Conservation (phyloP, 176 grass and related monocot species). For the Olyra latifolia region DNA sequence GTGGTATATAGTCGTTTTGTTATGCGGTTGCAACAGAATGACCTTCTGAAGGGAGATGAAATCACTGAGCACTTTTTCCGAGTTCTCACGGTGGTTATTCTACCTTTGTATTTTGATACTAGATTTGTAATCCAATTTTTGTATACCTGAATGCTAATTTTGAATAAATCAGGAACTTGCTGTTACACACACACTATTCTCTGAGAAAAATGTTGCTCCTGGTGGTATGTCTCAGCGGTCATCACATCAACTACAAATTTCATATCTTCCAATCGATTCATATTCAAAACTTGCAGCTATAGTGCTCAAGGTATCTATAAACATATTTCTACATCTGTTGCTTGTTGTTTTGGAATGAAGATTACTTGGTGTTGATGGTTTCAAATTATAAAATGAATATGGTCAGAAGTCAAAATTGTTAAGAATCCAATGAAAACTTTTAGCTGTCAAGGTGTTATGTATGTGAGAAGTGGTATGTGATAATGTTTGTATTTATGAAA, state of each 20-base stretch:
- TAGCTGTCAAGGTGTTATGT: background rate
- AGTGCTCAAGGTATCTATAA: constrained; percentile 68
- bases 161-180: constrained; percentile 60
- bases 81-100: constrained; percentile 51
- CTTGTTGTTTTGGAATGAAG: background rate
- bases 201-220: constrained; percentile 49
- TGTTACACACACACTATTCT: constrained; percentile 55
- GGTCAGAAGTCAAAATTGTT: background rate
- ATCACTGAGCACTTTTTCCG: constrained; percentile 76
- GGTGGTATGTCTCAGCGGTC: constrained; percentile 49
- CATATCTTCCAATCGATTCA: constrained; percentile 79
- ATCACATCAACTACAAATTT: constrained; percentile 40
- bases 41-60: constrained; percentile 78
- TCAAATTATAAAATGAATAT: constrained; percentile 1
- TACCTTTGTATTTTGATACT: constrained; percentile 18
- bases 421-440: background rate
- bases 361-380: constrained; percentile 4
- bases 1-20: constrained; percentile 55
- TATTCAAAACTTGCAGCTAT: constrained; percentile 74
- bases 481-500: constrained; percentile 7
- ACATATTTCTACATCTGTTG: background rate
- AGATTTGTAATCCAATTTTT: background rate
- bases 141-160: constrained; percentile 27
- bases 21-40: constrained; percentile 67
- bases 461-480: background rate